Percentiles rank a stretch among this genome's conserved stretches.
These are phyloP conservation scores for Phanerodontia chrysosporium DNA, from an alignment of 768 basidiomycete genomes.

Conservation along the genomic window DNA sequence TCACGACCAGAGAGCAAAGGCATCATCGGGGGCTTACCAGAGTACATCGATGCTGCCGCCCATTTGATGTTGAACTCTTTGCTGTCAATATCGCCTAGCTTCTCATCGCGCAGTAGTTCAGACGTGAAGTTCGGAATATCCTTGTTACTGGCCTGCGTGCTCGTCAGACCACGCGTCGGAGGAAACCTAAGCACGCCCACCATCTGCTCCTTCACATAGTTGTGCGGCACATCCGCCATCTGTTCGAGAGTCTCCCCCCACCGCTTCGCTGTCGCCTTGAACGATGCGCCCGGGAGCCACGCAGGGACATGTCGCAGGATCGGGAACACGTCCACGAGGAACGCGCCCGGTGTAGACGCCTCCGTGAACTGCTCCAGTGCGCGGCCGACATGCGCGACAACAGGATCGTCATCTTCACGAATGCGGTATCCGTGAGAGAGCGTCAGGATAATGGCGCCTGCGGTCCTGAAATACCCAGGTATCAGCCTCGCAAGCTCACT, in stretches of 20 bases:
- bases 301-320: constrained; percentile 31
- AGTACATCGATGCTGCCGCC: constrained; percentile 35
- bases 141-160: constrained; percentile 51
- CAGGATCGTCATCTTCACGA: constrained; percentile 29
- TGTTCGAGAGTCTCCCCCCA: constrained; percentile 19
- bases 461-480: constrained; percentile 13
- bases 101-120: constrained; percentile 47
- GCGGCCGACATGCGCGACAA: constrained; percentile 31
- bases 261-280: constrained; percentile 14
- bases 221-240: constrained; percentile 29
- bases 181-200: constrained; percentile 15
- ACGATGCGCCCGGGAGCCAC: constrained; percentile 38
- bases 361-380: constrained; percentile 22
- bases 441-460: constrained; percentile 26
- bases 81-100: constrained; percentile 30
- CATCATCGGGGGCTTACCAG: not conserved
- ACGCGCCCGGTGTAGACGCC: constrained; percentile 25
- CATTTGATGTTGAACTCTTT: constrained; percentile 65
- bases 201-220: constrained; percentile 28
- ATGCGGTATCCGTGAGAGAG: constrained; percentile 26
- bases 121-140: constrained; percentile 55
- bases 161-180: not conserved
- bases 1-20: constrained; percentile 15
- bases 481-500: not conserved
- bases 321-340: constrained; percentile 28